Percentiles rank a stretch among this genome's conserved stretches.
Conservation (phyloP, 2,329 filamentous ascomycete genomes). For the Claviceps maximensis region DNA sequence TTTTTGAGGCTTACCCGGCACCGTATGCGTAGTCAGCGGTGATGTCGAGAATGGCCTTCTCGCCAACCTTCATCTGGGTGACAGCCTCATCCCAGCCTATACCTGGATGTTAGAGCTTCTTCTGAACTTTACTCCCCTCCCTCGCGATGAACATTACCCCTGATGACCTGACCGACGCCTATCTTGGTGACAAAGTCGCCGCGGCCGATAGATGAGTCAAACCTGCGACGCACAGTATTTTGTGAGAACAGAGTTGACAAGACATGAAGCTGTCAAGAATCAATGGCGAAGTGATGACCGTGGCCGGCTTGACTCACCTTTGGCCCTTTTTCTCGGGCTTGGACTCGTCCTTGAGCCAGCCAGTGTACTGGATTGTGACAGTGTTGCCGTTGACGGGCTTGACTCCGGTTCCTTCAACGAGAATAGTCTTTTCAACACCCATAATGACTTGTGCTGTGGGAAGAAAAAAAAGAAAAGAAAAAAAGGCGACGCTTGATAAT, state of each 20-base stretch:
- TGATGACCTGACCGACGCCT: conserved; percentile 74
- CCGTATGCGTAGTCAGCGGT: conserved; percentile 25
- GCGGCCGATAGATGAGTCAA: conserved; percentile 73
- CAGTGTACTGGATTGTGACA: conserved; percentile 84
- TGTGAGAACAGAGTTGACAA: neutral
- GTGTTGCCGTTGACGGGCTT: conserved; percentile 53
- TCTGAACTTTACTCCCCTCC: neutral
- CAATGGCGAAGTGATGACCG: neutral
- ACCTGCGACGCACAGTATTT: conserved; percentile 37
- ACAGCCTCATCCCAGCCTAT: conserved; percentile 80
- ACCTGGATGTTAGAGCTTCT: neutral
- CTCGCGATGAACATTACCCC: no score
- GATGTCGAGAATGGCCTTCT: conserved; percentile 79
- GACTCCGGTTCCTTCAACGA: conserved; percentile 47
- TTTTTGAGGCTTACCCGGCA: conserved; percentile 31
- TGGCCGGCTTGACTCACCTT: conserved; percentile 40
- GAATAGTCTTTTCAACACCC: conserved; percentile 59
- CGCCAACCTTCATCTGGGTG: conserved; percentile 72
- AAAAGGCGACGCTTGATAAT: no score
- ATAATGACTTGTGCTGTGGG: conserved; percentile 34
- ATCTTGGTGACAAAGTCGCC: conserved; percentile 67
- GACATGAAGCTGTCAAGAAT: neutral
- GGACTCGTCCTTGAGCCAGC: conserved; percentile 60
- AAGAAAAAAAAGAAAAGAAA: no score
- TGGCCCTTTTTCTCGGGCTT: conserved; percentile 52